Evolutionary conservation across 208 protist species (phyloP).

Genomic region (Wallacemonas collosoma): DNA sequence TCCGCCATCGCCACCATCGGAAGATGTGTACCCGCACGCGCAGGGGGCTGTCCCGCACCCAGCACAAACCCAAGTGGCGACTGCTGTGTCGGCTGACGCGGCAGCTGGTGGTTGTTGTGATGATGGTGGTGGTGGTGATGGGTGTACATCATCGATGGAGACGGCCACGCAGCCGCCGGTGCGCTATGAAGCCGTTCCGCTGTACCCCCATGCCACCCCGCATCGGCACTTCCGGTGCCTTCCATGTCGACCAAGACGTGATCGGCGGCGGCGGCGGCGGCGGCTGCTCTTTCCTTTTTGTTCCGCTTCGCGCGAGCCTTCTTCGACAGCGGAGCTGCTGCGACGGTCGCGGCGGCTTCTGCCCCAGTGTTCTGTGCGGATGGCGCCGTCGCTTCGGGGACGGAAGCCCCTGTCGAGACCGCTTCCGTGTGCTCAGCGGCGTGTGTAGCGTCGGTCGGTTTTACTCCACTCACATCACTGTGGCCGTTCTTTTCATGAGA

Average conservation of each 20-base stretch:
- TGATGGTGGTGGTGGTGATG: constrained; percentile 1
- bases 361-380: neutral
- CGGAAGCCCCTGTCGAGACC: no score
- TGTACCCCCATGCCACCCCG: neutral
- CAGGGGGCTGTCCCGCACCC: neutral
- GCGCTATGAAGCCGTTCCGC: neutral
- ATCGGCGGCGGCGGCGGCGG: constrained; percentile 2
- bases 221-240: neutral
- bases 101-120: neutral
- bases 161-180: neutral
- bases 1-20: no score
- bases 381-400: no score
- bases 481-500: neutral
- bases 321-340: constrained; percentile 8
- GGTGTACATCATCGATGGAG: neutral
- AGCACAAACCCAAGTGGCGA: neutral
- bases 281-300: constrained; percentile 25
- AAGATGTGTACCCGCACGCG: no score
- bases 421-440: no score
- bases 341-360: neutral
- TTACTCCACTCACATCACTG: neutral
- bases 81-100: neutral
- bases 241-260: neutral
- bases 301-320: constrained; percentile 27
- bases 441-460: no score